Percentiles rank a stretch among this genome's conserved stretches.
These are phyloP conservation scores for Trichoderma simmonsii DNA, from an alignment of 2,329 filamentous ascomycete species.

Conservation along the genomic window DNA sequence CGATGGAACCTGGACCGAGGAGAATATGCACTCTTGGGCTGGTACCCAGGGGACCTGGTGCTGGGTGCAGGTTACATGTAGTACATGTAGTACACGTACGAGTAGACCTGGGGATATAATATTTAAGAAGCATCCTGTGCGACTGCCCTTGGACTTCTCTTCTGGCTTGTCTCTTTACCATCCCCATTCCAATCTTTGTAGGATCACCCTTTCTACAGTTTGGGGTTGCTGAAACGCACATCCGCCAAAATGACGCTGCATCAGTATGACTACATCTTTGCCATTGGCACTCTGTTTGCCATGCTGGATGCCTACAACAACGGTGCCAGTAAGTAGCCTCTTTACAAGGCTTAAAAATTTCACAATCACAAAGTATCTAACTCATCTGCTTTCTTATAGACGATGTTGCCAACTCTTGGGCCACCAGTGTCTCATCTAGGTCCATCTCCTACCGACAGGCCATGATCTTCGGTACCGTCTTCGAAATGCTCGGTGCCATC, in stretches of 20 bases:
- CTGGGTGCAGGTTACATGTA: background rate
- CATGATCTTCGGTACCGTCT: conserved; percentile 61
- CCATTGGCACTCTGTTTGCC: conserved; percentile 72
- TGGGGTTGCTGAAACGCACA: background rate
- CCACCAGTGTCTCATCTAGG: conserved; percentile 73
- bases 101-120: background rate
- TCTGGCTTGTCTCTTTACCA: background rate
- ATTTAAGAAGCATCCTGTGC: background rate
- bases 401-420: conserved; percentile 83
- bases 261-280: conserved; percentile 69
- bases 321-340: conserved; percentile 63
- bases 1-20: background rate
- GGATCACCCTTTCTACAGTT: background rate
- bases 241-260: conserved; percentile 52
- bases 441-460: conserved; percentile 69
- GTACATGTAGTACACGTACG: background rate
- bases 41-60: background rate
- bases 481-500: conserved; percentile 64
- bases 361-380: background rate
- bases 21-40: background rate
- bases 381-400: conserved; percentile 41
- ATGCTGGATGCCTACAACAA: conserved; percentile 64
- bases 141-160: background rate
- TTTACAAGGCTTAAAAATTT: background rate
- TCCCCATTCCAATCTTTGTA: background rate